Conservation (phyloP, 1,284 basidiomycete genomes). For the Farysia itapuensis region DNA sequence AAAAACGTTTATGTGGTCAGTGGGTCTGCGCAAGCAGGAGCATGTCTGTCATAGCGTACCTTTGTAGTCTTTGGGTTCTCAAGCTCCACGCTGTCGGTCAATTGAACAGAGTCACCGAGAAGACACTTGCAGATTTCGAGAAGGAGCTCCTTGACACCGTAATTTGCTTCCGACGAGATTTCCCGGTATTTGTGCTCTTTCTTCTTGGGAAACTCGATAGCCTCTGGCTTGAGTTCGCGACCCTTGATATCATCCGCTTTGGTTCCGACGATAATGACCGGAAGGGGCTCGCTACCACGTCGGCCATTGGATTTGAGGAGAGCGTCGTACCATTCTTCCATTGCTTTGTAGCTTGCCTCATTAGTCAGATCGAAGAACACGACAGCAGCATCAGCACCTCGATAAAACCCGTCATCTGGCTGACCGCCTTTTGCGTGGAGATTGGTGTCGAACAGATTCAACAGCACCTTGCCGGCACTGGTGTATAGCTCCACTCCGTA, state of each 20-base stretch:
- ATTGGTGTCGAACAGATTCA: slow-evolving; percentile 37
- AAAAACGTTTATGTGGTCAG: background rate
- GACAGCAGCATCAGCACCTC: slow-evolving; percentile 26
- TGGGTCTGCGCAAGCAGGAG: no score
- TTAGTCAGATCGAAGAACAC: slow-evolving; percentile 36
- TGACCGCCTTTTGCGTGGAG: slow-evolving; percentile 37
- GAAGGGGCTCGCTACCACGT: slow-evolving; percentile 32
- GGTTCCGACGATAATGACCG: slow-evolving; percentile 31
- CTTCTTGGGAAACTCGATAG: slow-evolving; percentile 36
- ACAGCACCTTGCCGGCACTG: slow-evolving; percentile 24
- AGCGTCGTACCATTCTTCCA: slow-evolving; percentile 40
- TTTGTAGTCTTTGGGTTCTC: slow-evolving; percentile 28
- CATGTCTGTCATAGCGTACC: background rate
- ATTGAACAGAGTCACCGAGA: slow-evolving; percentile 32
- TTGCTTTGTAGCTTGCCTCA: slow-evolving; percentile 25
- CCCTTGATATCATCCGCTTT: slow-evolving; percentile 40
- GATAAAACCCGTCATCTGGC: slow-evolving; percentile 39
- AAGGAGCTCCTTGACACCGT: slow-evolving; percentile 38
- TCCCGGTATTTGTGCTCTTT: slow-evolving; percentile 39
- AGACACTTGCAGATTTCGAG: slow-evolving; percentile 34
- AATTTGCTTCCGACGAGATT: slow-evolving; percentile 34
- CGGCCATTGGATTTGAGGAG: slow-evolving; percentile 32
- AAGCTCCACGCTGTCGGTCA: slow-evolving; percentile 24
- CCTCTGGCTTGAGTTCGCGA: slow-evolving; percentile 36
- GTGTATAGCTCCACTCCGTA: slow-evolving; percentile 31